Evolutionary conservation across 805 yeast genomes (phyloP).

Genomic region (Lipomyces sp.): DNA sequence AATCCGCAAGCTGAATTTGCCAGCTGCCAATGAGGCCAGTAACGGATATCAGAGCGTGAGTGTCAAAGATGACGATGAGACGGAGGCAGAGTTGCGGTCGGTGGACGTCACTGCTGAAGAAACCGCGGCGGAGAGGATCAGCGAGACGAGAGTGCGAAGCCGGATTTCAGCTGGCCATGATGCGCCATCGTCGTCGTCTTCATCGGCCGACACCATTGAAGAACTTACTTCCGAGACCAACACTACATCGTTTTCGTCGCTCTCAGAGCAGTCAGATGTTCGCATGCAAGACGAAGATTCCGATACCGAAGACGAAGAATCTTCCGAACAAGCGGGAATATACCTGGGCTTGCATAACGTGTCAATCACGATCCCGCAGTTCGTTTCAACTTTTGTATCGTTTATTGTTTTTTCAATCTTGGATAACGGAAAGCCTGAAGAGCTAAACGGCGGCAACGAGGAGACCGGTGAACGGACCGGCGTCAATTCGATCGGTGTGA

Average conservation of each 20-base stretch:
- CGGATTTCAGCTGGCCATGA: not conserved
- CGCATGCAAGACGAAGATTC: constrained; percentile 1
- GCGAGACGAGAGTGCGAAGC: not conserved
- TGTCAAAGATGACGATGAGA: not conserved
- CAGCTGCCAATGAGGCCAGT: not conserved
- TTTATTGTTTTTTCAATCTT: constrained; percentile 38
- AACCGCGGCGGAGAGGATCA: not conserved
- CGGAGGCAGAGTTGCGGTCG: constrained; percentile 1
- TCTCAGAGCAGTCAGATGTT: not conserved
- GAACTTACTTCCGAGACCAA: not conserved
- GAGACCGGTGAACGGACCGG: constrained; percentile 34
- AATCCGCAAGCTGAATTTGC: constrained; percentile 13
- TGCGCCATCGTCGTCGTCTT: not conserved
- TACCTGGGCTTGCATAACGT: constrained; percentile 43
- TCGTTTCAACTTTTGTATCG: constrained; percentile 41
- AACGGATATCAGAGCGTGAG: constrained; percentile 6
- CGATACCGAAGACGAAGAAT: constrained; percentile 14
- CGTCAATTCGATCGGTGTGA: constrained; percentile 39
- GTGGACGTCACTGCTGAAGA: constrained; percentile 10
- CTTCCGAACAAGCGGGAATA: constrained; percentile 37
- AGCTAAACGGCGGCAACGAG: constrained; percentile 27
- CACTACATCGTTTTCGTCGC: not conserved
- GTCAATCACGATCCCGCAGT: constrained; percentile 42
- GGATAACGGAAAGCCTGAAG: constrained; percentile 25
- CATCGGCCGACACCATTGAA: not conserved